These are phyloP conservation scores for Fistulinella staudtii DNA, from an alignment of 1,284 basidiomycete species.

Conservation along the genomic window DNA sequence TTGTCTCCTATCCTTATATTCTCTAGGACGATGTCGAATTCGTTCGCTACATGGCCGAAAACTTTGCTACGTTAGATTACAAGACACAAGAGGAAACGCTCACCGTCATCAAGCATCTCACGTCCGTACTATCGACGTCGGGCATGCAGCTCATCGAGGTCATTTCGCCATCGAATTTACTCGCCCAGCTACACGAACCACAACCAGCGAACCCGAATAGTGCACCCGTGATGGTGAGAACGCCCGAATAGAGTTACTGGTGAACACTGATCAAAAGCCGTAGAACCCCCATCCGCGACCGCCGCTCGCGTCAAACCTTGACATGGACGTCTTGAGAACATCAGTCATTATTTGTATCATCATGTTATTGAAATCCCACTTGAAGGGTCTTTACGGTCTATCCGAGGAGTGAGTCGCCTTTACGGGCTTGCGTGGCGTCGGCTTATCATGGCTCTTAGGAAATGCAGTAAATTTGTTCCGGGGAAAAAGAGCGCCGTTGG, in stretches of 20 bases:
- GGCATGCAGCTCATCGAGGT: constrained; percentile 77
- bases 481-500: constrained; percentile 85
- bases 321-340: constrained; percentile 50
- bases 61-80: constrained; percentile 88
- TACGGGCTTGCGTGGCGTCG: constrained; percentile 4
- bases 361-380: constrained; percentile 79
- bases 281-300: constrained; percentile 9
- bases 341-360: constrained; percentile 78
- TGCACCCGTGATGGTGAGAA: constrained; percentile 9
- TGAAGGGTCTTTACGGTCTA: constrained; percentile 77
- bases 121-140: constrained; percentile 75
- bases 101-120: constrained; percentile 79
- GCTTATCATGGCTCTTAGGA: constrained; percentile 44
- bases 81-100: constrained; percentile 93
- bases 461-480: constrained; percentile 80
- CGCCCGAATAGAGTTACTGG: neutral
- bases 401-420: constrained; percentile 72
- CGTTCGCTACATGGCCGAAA: constrained; percentile 90
- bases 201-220: constrained; percentile 16
- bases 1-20: neutral
- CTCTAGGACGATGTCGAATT: constrained; percentile 76
- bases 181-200: constrained; percentile 53
- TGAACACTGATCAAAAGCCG: constrained; percentile 3
- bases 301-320: constrained; percentile 14
- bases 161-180: constrained; percentile 63